Conservation (phyloP, 1,139 yeast genomes). For the Kazachstania sp. region DNA sequence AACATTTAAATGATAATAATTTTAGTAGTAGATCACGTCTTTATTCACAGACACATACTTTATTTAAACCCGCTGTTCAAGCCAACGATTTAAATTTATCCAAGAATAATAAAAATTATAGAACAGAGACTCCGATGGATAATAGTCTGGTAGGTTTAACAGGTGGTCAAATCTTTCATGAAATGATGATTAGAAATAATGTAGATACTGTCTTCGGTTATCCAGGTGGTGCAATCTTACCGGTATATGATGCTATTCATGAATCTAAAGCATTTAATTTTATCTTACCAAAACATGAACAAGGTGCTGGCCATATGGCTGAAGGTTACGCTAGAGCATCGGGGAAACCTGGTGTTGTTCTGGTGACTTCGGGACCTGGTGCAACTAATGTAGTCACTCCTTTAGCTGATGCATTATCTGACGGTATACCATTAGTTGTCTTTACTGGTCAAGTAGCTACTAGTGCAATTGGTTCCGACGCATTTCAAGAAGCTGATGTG, state of each 20-base stretch:
- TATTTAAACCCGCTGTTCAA: not conserved
- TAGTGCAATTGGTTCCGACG: slow-evolving; percentile 91
- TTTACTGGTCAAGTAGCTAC: slow-evolving; percentile 98
- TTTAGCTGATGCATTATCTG: slow-evolving; percentile 94
- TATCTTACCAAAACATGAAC: slow-evolving; percentile 93
- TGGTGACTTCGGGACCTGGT: slow-evolving; percentile 98
- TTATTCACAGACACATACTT: not conserved
- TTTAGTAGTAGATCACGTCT: not conserved
- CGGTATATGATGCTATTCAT: slow-evolving; percentile 94
- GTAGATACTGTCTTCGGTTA: slow-evolving; percentile 93
- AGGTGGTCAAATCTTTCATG: slow-evolving; percentile 97
- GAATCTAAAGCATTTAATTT: slow-evolving; percentile 83
- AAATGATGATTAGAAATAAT: slow-evolving; percentile 93
- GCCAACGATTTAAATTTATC: not conserved
- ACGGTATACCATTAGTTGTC: slow-evolving; percentile 96
- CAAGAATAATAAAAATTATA: not conserved
- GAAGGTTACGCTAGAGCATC: slow-evolving; percentile 95
- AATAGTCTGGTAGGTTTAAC: slow-evolving; percentile 62
- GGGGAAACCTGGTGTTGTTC: slow-evolving; percentile 97
- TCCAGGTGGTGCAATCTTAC: slow-evolving; percentile 84
- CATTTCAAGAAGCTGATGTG: slow-evolving; percentile 98
- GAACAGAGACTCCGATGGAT: slow-evolving; percentile 40
- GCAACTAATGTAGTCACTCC: slow-evolving; percentile 97
- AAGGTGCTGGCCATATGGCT: slow-evolving; percentile 99
- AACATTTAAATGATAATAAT: not conserved